Evolutionary conservation across 768 basidiomycete genomes (phyloP).

Genomic region (Phanerochaete carnosa): DNA sequence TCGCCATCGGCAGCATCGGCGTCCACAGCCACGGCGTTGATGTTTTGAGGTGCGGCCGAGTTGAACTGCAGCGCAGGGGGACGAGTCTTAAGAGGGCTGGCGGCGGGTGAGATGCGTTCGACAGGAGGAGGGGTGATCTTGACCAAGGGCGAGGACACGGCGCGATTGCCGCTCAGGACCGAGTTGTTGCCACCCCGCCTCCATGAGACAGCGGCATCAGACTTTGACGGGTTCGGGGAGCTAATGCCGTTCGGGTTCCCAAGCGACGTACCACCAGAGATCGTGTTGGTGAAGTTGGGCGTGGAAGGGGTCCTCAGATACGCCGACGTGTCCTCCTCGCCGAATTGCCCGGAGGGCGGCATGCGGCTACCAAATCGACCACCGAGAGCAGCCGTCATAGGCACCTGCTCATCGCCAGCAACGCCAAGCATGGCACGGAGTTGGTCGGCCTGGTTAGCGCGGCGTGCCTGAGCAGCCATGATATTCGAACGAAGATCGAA

Average conservation of each 20-base stretch:
- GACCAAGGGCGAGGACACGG: slow-evolving; percentile 45
- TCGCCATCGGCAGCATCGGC: slow-evolving; percentile 51
- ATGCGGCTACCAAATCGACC: slow-evolving; percentile 74
- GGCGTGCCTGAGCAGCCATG: slow-evolving; percentile 57
- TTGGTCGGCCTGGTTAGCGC: slow-evolving; percentile 66
- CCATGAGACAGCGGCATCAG: slow-evolving; percentile 78
- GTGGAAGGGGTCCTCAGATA: slow-evolving; percentile 41
- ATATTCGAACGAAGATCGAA: slow-evolving; percentile 65
- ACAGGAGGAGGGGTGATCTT: slow-evolving; percentile 71
- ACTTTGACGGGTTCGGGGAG: slow-evolving; percentile 61
- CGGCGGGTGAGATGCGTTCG: slow-evolving; percentile 51
- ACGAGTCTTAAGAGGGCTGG: slow-evolving; percentile 36
- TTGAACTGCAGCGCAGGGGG: slow-evolving; percentile 55
- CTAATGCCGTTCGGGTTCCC: slow-evolving; percentile 27
- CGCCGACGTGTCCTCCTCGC: slow-evolving; percentile 33
- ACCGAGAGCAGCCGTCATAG: slow-evolving; percentile 78
- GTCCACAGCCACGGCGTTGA: slow-evolving; percentile 42
- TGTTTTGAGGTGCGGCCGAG: slow-evolving; percentile 32
- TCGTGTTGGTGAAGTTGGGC: slow-evolving; percentile 61
- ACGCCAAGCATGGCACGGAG: slow-evolving; percentile 58
- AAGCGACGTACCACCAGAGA: slow-evolving; percentile 72
- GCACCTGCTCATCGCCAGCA: slow-evolving; percentile 54
- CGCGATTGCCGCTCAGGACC: slow-evolving; percentile 62
- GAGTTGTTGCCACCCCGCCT: slow-evolving; percentile 74
- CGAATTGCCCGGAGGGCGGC: slow-evolving; percentile 36